Evolutionary conservation across 1,139 yeast genomes (phyloP).

Genomic region (Arxiozyma heterogenica): DNA sequence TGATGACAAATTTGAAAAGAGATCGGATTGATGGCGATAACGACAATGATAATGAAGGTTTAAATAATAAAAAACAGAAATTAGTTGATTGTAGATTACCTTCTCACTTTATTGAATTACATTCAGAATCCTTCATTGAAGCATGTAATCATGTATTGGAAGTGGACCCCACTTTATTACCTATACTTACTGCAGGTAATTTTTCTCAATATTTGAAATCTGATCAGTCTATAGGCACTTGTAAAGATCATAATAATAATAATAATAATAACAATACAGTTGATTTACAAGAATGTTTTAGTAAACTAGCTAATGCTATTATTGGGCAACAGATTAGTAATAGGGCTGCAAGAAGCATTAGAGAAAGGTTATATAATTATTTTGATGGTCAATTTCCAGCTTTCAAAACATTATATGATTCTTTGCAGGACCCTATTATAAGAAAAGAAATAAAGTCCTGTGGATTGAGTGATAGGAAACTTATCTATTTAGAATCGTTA

Average conservation of each 20-base stretch:
- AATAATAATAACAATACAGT: background rate
- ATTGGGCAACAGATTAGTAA: slow-evolving; percentile 84
- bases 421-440: slow-evolving; percentile 25
- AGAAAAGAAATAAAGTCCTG: slow-evolving; percentile 47
- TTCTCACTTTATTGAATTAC: slow-evolving; percentile 34
- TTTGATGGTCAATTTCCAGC: slow-evolving; percentile 40
- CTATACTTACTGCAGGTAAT: slow-evolving; percentile 23
- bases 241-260: background rate
- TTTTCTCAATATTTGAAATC: slow-evolving; percentile 22
- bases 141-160: slow-evolving; percentile 37
- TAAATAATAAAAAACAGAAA: background rate
- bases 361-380: slow-evolving; percentile 38
- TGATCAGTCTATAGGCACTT: background rate
- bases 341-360: slow-evolving; percentile 64
- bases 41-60: background rate
- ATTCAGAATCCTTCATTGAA: slow-evolving; percentile 37
- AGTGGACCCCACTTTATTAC: slow-evolving; percentile 38
- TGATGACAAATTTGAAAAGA: background rate
- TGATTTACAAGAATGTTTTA: slow-evolving; percentile 32
- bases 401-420: slow-evolving; percentile 37
- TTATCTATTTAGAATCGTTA: slow-evolving; percentile 53
- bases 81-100: slow-evolving; percentile 31
- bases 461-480: slow-evolving; percentile 67
- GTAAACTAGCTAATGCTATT: slow-evolving; percentile 42
- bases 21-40: background rate